Evolutionary conservation across 2,329 filamentous ascomycete genomes (phyloP).

Genomic region (Pezicula rhizophila): DNA sequence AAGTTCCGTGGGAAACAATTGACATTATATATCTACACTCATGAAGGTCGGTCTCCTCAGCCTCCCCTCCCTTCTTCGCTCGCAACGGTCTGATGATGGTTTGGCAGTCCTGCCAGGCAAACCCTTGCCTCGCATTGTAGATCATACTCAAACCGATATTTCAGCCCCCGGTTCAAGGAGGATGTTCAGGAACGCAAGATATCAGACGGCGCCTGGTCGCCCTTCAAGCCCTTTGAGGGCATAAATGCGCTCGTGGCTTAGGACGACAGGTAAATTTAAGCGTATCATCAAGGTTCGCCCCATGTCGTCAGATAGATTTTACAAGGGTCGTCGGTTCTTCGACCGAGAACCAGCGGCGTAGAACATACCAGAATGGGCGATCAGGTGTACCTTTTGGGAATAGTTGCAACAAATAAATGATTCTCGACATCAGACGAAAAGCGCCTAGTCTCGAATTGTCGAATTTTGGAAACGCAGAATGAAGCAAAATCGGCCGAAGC

Average conservation of each 20-base stretch:
- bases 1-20: neutral
- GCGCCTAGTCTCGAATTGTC: neutral
- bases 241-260: neutral
- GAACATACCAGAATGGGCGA: neutral
- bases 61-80: no score
- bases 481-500: neutral
- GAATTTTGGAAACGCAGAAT: neutral
- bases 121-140: neutral
- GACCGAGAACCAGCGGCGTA: neutral
- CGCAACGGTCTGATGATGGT: neutral
- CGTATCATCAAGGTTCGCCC: neutral
- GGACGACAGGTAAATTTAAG: neutral
- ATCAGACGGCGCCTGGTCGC: constrained; percentile 2
- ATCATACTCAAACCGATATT: neutral
- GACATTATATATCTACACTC: neutral
- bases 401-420: neutral
- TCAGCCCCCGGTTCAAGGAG: neutral
- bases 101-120: neutral
- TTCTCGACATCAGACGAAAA: neutral
- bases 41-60: neutral
- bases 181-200: neutral
- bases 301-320: neutral
- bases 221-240: neutral
- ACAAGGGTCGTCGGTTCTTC: neutral
- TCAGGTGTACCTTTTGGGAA: neutral